phyloP scores from a whole-genome alignment of 192 early-diverging fungal genomes.

The Linnemannia zychae region DNA sequence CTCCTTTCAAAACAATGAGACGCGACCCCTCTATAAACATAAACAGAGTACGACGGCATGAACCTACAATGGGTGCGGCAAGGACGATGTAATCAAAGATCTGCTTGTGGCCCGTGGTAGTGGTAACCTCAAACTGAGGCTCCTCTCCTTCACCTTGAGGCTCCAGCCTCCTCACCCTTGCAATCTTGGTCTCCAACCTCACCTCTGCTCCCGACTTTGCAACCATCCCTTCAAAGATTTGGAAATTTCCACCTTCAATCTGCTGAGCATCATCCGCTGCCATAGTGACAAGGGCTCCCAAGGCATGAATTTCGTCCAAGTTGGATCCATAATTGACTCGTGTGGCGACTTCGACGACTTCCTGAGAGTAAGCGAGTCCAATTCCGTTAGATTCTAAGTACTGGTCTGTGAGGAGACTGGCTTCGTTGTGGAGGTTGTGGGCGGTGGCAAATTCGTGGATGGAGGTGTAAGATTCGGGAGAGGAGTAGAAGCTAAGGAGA shows the following conservation, averaged over 20 bases:
- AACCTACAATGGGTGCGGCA: constrained; percentile 69
- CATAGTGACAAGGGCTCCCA: constrained; percentile 70
- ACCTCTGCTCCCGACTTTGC: constrained; percentile 58
- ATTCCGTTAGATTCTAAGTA: constrained; percentile 55
- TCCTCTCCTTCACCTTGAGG: constrained; percentile 15
- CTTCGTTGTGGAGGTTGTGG: constrained; percentile 45
- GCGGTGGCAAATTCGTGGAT: constrained; percentile 40
- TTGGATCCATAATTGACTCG: constrained; percentile 77
- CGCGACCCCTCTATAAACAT: not conserved
- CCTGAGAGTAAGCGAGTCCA: constrained; percentile 51
- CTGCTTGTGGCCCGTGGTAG: constrained; percentile 50
- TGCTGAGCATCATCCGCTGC: constrained; percentile 60
- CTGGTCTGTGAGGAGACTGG: constrained; percentile 49
- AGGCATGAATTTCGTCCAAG: constrained; percentile 68
- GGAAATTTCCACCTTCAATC: constrained; percentile 69
- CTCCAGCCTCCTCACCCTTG: constrained; percentile 37
- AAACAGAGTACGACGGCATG: not conserved
- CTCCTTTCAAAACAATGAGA: no score
- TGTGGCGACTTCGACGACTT: constrained; percentile 70
- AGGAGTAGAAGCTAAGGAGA: constrained; percentile 57
- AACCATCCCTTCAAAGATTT: constrained; percentile 72
- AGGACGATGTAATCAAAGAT: constrained; percentile 72
- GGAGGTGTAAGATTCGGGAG: constrained; percentile 40
- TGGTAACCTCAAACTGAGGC: constrained; percentile 49
- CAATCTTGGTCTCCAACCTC: constrained; percentile 60